phyloP scores from a whole-genome alignment of 192 early-diverging fungal genomes.

The Phycomyces blakesleeanus region DNA sequence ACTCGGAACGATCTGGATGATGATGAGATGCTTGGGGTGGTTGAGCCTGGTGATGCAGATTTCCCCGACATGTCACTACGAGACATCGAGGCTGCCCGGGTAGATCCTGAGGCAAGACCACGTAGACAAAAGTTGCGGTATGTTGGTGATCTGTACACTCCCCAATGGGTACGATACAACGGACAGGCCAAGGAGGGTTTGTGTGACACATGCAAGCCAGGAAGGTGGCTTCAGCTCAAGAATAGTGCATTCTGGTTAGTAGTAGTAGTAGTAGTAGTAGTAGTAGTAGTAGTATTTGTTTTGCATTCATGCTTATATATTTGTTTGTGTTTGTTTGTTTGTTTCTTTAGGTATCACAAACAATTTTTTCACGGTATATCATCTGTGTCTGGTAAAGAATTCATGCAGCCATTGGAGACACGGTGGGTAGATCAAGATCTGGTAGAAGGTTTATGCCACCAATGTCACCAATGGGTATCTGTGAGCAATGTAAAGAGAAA shows the following conservation, averaged over 20 bases:
- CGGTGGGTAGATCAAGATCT: constrained; percentile 64
- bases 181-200: constrained; percentile 79
- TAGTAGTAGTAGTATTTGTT: background rate
- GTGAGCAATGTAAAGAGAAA: constrained; percentile 72
- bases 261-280: too few relatives aligned
- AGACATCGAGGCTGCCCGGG: constrained; percentile 42
- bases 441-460: constrained; percentile 79
- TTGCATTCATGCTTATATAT: background rate
- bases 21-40: constrained; percentile 1
- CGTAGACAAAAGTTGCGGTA: constrained; percentile 72
- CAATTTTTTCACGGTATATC: constrained; percentile 85
- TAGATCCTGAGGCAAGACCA: constrained; percentile 51
- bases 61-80: constrained; percentile 30
- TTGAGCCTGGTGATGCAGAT: constrained; percentile 20
- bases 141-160: constrained; percentile 74
- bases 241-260: constrained; percentile 81
- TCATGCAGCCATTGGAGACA: constrained; percentile 67
- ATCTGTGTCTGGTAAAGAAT: constrained; percentile 75
- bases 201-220: constrained; percentile 77
- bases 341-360: constrained; percentile 67
- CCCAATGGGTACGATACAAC: constrained; percentile 74
- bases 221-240: constrained; percentile 85
- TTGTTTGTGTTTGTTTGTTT: background rate
- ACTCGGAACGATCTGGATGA: constrained; percentile 13
- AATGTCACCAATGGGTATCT: constrained; percentile 80